These are phyloP conservation scores for Podospora didyma DNA, from an alignment of 495 filamentous ascomycete species.

Conservation along the genomic window DNA sequence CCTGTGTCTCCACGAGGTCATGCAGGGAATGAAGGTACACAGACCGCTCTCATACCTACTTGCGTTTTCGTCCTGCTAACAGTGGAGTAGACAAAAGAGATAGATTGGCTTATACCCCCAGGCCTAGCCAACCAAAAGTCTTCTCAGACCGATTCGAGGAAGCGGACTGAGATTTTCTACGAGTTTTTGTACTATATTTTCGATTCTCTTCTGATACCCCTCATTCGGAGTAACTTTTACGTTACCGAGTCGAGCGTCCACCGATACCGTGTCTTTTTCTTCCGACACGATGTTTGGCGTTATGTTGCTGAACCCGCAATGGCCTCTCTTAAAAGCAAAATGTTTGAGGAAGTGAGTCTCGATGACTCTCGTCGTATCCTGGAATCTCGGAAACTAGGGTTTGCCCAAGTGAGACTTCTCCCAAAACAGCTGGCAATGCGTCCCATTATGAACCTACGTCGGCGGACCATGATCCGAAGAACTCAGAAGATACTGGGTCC, in stretches of 20 bases:
- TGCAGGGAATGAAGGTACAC: slow-evolving; percentile 69
- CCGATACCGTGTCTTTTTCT: slow-evolving; percentile 83
- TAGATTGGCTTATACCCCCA: slow-evolving; percentile 70
- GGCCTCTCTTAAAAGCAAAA: slow-evolving; percentile 59
- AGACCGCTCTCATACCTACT: background rate
- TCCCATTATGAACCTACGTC: slow-evolving; percentile 81
- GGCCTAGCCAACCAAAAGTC: slow-evolving; percentile 45
- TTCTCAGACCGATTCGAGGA: slow-evolving; percentile 65
- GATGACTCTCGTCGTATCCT: slow-evolving; percentile 56
- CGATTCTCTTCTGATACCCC: slow-evolving; percentile 84
- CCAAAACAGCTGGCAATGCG: slow-evolving; percentile 66
- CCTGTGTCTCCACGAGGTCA: slow-evolving; percentile 72
- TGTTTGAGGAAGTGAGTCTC: slow-evolving; percentile 74
- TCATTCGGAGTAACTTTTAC: slow-evolving; percentile 84
- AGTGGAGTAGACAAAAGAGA: slow-evolving; percentile 51
- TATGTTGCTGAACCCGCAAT: slow-evolving; percentile 70
- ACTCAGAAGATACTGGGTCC: slow-evolving; percentile 54
- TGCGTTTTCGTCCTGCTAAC: background rate
- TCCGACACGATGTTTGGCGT: slow-evolving; percentile 90
- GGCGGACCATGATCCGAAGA: slow-evolving; percentile 51
- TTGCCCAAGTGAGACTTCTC: slow-evolving; percentile 73
- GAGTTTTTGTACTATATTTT: slow-evolving; percentile 92
- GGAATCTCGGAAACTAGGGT: slow-evolving; percentile 60
- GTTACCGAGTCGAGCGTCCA: slow-evolving; percentile 86
- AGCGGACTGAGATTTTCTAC: slow-evolving; percentile 72